Evolutionary conservation across 192 early-diverging fungal genomes (phyloP).

Genomic region (Ambispora gerdemannii): DNA sequence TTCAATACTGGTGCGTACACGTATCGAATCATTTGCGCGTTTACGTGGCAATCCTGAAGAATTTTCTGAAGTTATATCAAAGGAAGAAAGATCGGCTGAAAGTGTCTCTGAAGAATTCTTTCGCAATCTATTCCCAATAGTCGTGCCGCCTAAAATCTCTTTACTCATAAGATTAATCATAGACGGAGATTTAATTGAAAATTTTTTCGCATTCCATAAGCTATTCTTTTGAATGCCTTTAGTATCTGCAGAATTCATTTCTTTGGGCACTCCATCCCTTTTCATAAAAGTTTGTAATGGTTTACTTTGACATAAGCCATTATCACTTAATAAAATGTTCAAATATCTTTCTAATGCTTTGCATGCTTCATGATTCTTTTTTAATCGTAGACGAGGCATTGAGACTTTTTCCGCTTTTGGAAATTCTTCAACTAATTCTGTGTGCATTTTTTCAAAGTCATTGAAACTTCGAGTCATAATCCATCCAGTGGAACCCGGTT

Average conservation of each 20-base stretch:
- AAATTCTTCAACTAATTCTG: neutral
- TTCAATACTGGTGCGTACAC: no score
- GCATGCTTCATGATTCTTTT: slow-evolving; percentile 19
- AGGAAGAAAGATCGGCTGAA: no score
- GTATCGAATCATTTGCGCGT: no score
- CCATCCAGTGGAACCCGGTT: slow-evolving; percentile 26
- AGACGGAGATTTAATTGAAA: slow-evolving; percentile 23
- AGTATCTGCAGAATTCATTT: no score
- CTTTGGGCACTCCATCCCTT: slow-evolving; percentile 12
- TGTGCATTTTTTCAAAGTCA: slow-evolving; percentile 19
- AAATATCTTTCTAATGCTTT: slow-evolving; percentile 15
- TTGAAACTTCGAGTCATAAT: slow-evolving; percentile 21
- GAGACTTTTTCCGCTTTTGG: slow-evolving; percentile 24
- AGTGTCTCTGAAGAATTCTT: no score
- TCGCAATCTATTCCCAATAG: no score
- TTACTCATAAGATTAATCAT: slow-evolving; percentile 24
- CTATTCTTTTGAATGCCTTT: no score
- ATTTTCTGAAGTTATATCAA: no score
- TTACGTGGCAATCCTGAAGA: no score
- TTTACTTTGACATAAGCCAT: slow-evolving; percentile 1
- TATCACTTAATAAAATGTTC: slow-evolving; percentile 23
- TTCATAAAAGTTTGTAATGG: slow-evolving; percentile 25
- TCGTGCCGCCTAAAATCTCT: no score
- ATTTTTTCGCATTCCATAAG: no score
- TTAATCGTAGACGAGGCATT: slow-evolving; percentile 17